Percentiles rank a stretch among this genome's conserved stretches.
These are phyloP conservation scores for Heterococcus sp. DNA, from an alignment of 108 stramenopile genomes.

Conservation along the genomic window DNA sequence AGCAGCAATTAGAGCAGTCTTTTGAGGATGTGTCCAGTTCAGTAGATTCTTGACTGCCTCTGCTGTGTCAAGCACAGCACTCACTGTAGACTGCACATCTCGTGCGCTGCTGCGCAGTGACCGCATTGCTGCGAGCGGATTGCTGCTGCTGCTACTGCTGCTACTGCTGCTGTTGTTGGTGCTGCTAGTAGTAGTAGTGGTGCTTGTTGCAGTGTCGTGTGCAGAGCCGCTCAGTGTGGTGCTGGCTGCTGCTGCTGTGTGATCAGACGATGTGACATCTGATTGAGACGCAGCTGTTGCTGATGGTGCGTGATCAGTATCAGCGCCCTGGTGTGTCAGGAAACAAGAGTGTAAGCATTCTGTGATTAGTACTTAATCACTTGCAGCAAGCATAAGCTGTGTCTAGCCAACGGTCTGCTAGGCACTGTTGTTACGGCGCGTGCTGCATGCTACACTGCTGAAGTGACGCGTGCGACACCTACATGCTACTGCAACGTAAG, in stretches of 20 bases:
- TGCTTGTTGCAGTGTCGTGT: background rate
- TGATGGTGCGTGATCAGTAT: too few species aligned
- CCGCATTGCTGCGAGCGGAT: background rate
- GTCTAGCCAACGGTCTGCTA: too few species aligned
- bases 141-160: background rate
- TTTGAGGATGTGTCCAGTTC: conserved; percentile 32
- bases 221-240: background rate
- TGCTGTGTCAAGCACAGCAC: conserved; percentile 6
- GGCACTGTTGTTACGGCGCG: too few species aligned
- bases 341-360: too few species aligned
- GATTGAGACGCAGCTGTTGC: too few species aligned
- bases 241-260: background rate
- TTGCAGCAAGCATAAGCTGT: too few species aligned
- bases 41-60: conserved; percentile 38
- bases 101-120: conserved; percentile 1
- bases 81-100: conserved; percentile 8
- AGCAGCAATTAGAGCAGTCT: conserved; percentile 2
- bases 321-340: too few species aligned
- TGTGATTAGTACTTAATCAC: too few species aligned
- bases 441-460: too few species aligned
- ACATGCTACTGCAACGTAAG: too few species aligned
- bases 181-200: background rate
- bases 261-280: too few species aligned
- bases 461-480: too few species aligned
- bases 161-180: background rate